Evolutionary conservation across 73 alveolate genomes (phyloP).

Genomic region (Uronychia setigera): DNA sequence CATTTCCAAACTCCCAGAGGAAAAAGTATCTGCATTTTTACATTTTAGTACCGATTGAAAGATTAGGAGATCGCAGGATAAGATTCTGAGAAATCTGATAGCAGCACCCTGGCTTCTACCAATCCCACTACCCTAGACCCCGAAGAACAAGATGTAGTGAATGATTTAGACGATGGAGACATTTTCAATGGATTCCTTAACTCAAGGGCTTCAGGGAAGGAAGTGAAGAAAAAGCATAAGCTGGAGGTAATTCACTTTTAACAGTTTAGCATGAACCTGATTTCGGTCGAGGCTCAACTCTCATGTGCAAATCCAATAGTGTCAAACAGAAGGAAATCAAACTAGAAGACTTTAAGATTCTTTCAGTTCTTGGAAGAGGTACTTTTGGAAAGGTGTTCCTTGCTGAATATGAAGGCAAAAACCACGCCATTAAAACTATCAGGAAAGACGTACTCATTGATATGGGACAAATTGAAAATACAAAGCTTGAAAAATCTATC

Average conservation of each 20-base stretch:
- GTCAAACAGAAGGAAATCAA: slow-evolving; percentile 9
- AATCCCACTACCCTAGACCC: not conserved
- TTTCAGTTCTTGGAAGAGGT: slow-evolving; percentile 82
- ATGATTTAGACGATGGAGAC: not conserved
- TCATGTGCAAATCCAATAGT: slow-evolving; percentile 40
- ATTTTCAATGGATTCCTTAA: not conserved
- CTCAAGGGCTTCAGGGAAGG: slow-evolving; percentile 8
- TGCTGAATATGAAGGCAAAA: slow-evolving; percentile 51
- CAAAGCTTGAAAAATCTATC: slow-evolving; percentile 89
- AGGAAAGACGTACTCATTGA: slow-evolving; percentile 79
- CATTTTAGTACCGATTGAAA: slow-evolving; percentile 1
- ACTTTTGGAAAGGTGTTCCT: slow-evolving; percentile 84
- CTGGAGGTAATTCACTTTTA: not conserved
- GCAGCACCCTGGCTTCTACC: not conserved
- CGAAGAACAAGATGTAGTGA: not conserved
- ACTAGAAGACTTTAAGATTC: slow-evolving; percentile 56
- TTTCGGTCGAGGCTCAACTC: slow-evolving; percentile 30
- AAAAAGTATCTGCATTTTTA: slow-evolving; percentile 26
- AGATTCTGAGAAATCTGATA: not conserved
- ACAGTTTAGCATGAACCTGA: slow-evolving; percentile 16
- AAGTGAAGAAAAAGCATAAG: not conserved
- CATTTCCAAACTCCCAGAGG: slow-evolving; percentile 75
- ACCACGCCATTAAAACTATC: slow-evolving; percentile 79
- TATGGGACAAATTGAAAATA: slow-evolving; percentile 86
- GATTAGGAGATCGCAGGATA: slow-evolving; percentile 26